These are phyloP conservation scores for Pinus tabuliformis DNA, from an alignment of 75 land plant species.

Conservation along the genomic window DNA sequence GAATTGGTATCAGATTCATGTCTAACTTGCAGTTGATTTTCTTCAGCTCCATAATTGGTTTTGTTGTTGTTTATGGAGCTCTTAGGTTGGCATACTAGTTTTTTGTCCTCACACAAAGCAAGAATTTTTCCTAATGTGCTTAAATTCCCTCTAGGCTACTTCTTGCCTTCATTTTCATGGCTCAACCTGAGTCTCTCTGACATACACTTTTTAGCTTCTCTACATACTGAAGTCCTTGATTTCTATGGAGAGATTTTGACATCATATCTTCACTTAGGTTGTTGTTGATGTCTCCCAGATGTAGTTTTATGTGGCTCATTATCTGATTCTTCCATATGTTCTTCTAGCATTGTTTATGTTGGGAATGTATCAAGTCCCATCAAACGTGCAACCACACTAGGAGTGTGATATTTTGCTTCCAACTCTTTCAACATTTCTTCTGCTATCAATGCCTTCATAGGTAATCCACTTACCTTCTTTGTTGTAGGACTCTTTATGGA, in stretches of 20 bases:
- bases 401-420: conserved; percentile 41
- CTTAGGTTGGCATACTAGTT: neutral
- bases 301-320: conserved; percentile 1
- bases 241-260: neutral
- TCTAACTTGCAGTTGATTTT: conserved; percentile 1
- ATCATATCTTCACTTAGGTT: neutral
- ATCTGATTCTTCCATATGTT: conserved; percentile 18
- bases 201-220: conserved; percentile 58
- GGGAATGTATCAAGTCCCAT: conserved; percentile 91
- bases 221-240: conserved; percentile 5
- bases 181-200: conserved; percentile 56
- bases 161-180: conserved; percentile 23
- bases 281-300: conserved; percentile 6
- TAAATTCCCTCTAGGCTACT: conserved; percentile 8
- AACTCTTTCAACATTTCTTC: conserved; percentile 46
- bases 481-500: conserved; percentile 4
- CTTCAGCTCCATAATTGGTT: neutral
- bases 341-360: conserved; percentile 13
- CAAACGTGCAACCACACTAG: conserved; percentile 81
- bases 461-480: conserved; percentile 23
- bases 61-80: neutral
- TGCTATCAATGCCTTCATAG: conserved; percentile 37
- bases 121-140: conserved; percentile 69
- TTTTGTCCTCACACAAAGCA: conserved; percentile 30
- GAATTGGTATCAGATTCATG: neutral